Percentiles rank a stretch among this genome's conserved stretches.
Conservation (phyloP, 352 stramenopile genomes). For the Pythium rhizo-oryzae region DNA sequence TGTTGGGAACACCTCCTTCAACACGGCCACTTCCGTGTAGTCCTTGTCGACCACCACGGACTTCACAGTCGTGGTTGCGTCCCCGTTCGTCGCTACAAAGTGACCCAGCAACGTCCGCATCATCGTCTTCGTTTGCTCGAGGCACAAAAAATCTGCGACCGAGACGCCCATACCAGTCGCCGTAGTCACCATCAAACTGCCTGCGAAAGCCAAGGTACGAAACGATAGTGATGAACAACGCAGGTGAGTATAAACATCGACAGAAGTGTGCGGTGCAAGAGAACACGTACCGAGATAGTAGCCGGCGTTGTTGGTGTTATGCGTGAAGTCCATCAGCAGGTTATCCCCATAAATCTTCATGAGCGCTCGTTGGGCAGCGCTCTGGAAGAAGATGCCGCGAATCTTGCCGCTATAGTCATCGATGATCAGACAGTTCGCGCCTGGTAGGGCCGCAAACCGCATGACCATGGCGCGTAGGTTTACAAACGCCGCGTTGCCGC, state of each 20-base stretch:
- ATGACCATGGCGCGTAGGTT: neutral
- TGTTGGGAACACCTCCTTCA: slow-evolving; percentile 10
- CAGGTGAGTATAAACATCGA: too few relatives aligned
- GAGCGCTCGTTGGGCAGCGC: slow-evolving; percentile 4
- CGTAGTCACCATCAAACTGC: slow-evolving; percentile 26
- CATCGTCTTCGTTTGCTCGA: slow-evolving; percentile 24
- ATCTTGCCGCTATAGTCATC: slow-evolving; percentile 6
- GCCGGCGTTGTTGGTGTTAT: too few relatives aligned
- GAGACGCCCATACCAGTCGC: slow-evolving; percentile 25
- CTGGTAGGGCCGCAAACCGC: neutral
- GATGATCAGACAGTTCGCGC: neutral
- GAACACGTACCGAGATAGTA: too few relatives aligned
- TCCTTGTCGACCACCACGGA: slow-evolving; percentile 40
- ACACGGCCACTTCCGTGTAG: slow-evolving; percentile 26
- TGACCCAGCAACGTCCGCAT: slow-evolving; percentile 13
- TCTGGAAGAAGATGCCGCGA: slow-evolving; percentile 18
- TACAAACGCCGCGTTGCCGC: neutral
- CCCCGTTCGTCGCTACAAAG: slow-evolving; percentile 7
- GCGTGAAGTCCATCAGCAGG: too few relatives aligned
- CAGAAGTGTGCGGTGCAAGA: too few relatives aligned
- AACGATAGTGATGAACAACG: too few relatives aligned
- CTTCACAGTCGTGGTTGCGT: neutral
- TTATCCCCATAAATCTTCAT: slow-evolving; percentile 22
- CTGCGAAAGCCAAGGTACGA: too few relatives aligned
- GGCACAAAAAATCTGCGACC: slow-evolving; percentile 28